Evolutionary conservation across 2,329 filamentous ascomycete species (phyloP), one percentile per base, ranked within the genome.

Genomic region (Aspergillus sp.): DNA sequence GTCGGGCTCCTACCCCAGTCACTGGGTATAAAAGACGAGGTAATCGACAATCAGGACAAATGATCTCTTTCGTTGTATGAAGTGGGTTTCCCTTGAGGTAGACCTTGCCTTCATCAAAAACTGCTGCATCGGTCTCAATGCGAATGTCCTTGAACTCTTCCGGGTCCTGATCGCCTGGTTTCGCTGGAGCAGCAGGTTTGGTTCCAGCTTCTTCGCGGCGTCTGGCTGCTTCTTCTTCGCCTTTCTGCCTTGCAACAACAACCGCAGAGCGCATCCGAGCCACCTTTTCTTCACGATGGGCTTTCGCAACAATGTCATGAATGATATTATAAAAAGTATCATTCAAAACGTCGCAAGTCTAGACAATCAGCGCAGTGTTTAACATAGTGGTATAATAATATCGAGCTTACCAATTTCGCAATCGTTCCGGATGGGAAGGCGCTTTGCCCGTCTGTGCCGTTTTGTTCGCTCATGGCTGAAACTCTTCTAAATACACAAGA

Each of bases 261-360:
- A 79, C 70, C 59, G 82, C 73, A 65, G 82, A 73, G 73, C 80
- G 80, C 80, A 83, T 83, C 57, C 84, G 81, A 42, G 84, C 79
- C 59, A 82, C 74, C 73, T 86, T 86, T 70, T 87, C 84, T 57
- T 83, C 77, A 61, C 83, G 83, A 67, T 87, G 85, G 33, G 80
- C 81, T 61, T 82, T 79, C 30, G 84, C 75, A 54, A 85, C 81
- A 22, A 84, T 79, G 64, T 83, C 81, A 70, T 86, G 82, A 63
- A 87, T 81, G 64, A 86, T 83, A 65, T 82, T 85, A 65, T 83
- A 79, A 44, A 87, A 76, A 20, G 79, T 79, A 59, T 84, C 82
- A 59, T 86, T 82, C 64, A 87, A 73, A 54, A 87, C 80, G 39
- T 77, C 75, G 54, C 74, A 72, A 39, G 76, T 74, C 74, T 76